Base-by-base conservation (phyloP, 1,139 yeast genomes). In the Scheffersomyces titani region DNA sequence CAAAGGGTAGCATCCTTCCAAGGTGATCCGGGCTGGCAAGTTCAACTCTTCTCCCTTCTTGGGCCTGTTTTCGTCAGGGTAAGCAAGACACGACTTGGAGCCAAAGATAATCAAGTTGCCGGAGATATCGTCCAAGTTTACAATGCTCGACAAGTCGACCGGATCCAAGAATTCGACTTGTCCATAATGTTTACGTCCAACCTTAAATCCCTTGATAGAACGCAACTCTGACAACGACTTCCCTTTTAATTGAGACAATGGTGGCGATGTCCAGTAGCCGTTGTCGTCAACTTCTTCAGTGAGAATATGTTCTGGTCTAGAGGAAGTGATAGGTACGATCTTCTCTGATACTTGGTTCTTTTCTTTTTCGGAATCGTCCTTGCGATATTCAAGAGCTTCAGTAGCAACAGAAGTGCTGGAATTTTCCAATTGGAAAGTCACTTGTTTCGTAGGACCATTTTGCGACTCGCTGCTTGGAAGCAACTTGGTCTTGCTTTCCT, bases 221-320 rank as follows among this genome's bases (percentile, higher is more conserved):
- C 89, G 85, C 53, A 92, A 80, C 60, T 90, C 89, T 11, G 85
- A 74, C 51, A 90, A 76, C 0, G 92, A 71, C 80, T 83, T 80
- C 49, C 80, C 74, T 57, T 84, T 80, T 57, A 94, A 76, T 55
- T 86, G 86, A 6, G 86, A 81, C 51, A 88, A 67, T 3, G 92
- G 77, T 21, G 99, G 99, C 2, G 90, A 84, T 53, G 88, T 88
- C 92, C 97, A 94, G 72, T 93, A 96, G 2, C 94, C 97, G 52
- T 89, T 85, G 21, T 71, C 79, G 54, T 78, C 79, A 16, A 70
- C 66, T 40, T 85, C 88, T 51, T 81, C 81, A 7, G 49, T 11
- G 16, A 46, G 24, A 5, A 22, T 19, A 22, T 46, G n/a, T 20
- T 19, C 20, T 13, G 49, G 49, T 19, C 22, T 46, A 19, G 51